Conservation (phyloP, 306 rosid species). For the Fragaria vesca region DNA sequence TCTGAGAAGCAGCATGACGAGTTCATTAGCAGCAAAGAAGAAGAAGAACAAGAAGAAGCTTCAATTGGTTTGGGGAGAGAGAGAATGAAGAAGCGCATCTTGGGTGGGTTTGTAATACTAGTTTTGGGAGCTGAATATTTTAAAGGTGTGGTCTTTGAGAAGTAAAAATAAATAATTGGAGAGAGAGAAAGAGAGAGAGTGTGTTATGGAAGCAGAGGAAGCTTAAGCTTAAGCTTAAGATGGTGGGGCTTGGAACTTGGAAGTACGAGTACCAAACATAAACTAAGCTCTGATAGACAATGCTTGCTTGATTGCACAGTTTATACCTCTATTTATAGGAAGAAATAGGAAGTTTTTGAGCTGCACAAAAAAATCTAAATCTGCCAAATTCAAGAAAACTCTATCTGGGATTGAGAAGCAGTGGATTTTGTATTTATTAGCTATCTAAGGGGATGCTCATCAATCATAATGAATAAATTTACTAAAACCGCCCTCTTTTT, state of each 20-base stretch:
- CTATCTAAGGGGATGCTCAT: neutral
- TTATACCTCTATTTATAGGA: neutral
- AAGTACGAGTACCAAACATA: neutral
- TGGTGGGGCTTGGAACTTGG: neutral
- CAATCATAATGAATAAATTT: neutral
- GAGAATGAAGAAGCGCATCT: conserved; percentile 37
- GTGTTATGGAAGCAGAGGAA: neutral
- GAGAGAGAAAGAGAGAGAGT: conserved; percentile 20
- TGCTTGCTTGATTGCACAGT: neutral
- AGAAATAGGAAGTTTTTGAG: neutral
- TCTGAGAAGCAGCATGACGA: conserved; percentile 27
- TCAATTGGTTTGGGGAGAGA: conserved; percentile 19
- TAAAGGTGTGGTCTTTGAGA: conserved; percentile 23
- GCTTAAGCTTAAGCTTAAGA: neutral
- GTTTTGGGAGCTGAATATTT: conserved; percentile 23
- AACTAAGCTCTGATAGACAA: neutral
- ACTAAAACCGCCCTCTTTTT: neutral
- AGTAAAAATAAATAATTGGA: conserved; percentile 25
- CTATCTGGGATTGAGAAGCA: neutral
- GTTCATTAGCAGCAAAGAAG: conserved; percentile 32
- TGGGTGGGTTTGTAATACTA: conserved; percentile 19
- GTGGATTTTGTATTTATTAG: conserved; percentile 10
- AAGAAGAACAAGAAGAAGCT: conserved; percentile 2
- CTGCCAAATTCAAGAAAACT: neutral
- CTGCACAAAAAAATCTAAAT: neutral